Base-by-base conservation (phyloP, 169 alveolate genomes). In the Besnoitia besnoiti region DNA sequence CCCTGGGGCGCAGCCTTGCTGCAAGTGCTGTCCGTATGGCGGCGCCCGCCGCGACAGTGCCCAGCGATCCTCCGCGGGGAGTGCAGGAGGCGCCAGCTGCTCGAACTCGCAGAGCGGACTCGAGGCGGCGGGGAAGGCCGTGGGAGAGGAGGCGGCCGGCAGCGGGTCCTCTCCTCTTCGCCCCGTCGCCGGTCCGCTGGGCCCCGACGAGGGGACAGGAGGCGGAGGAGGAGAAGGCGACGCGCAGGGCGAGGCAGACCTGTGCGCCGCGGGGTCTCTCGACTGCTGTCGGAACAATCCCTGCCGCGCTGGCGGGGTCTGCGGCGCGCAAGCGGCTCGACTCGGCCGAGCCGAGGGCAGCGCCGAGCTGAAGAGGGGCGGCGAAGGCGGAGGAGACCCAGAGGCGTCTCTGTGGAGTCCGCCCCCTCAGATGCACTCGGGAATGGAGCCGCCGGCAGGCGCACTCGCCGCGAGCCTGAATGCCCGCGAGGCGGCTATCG, bases 401-500 rank as follows among this genome's bases (percentile, higher is more conserved):
- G 12, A 14, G 80, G 37, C 8, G n/a, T 21, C 62, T 16, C n/a
- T 51, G 62, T 21, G 62, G 62, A 21, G 62, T 16, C 19, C 2
- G 47, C 84, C 76, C 30, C 90, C 16, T 55, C 93, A 76, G 24
- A n/a, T 5, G 5, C 7, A 10, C 27, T 1, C n/a, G n/a, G 67
- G 30, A 19, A 55, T n/a, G 24, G 67, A 55, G 3, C 33, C 67
- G n/a, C n/a, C n/a, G 24, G 24, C 67, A 55, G 67, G 24, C 33
- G 27, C 67, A 5, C 67, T 55, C 30, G 12, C 24, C 30, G 46
- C 82, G n/a, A 42, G 46, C 46, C 82, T 67, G 79, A 88, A 55
- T 27, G 49, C 91, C 50, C 55, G 91, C 33, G 94, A 67, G 12
- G 37, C 76, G 40, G 91, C 85, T 21, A 90, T 91, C n/a, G 94